These are phyloP conservation scores for Pinus albicaulis DNA, from an alignment of 75 land plant genomes.

Conservation along the genomic window DNA sequence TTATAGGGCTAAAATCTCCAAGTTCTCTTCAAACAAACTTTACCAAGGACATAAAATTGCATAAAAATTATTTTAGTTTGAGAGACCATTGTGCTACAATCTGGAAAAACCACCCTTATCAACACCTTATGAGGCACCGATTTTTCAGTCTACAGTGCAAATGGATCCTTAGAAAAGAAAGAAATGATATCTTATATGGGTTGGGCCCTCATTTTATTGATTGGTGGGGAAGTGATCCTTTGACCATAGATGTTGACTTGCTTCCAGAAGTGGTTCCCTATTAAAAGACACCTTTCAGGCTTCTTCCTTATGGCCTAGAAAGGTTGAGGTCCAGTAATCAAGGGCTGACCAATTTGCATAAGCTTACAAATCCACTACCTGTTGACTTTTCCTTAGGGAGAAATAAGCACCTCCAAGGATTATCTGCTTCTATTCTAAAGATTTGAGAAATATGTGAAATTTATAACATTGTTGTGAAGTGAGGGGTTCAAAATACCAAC, in stretches of 20 bases:
- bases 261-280: conserved; percentile 61
- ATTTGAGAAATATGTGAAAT: conserved; percentile 92
- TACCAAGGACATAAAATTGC: too few relatives aligned
- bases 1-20: too few relatives aligned
- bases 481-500: conserved; percentile 91
- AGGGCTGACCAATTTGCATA: conserved; percentile 81
- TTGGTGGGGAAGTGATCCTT: conserved; percentile 83
- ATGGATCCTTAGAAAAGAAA: conserved; percentile 28
- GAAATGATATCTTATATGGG: conserved; percentile 59
- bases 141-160: neutral
- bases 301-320: conserved; percentile 82
- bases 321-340: conserved; percentile 55
- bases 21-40: too few relatives aligned
- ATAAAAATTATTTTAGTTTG: too few relatives aligned
- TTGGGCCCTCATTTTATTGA: conserved; percentile 93
- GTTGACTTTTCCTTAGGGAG: conserved; percentile 97
- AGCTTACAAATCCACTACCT: conserved; percentile 70
- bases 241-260: conserved; percentile 94
- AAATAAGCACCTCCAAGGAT: conserved; percentile 82
- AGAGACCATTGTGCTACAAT: too few relatives aligned
- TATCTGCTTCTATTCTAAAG: conserved; percentile 86
- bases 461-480: conserved; percentile 89
- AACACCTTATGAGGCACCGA: conserved; percentile 3
- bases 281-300: conserved; percentile 81
- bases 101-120: too few relatives aligned